Percentiles rank a stretch among this genome's conserved stretches.
phyloP scores from a whole-genome alignment of 1,139 yeast genomes.

The Scheffersomyces quercinus region DNA sequence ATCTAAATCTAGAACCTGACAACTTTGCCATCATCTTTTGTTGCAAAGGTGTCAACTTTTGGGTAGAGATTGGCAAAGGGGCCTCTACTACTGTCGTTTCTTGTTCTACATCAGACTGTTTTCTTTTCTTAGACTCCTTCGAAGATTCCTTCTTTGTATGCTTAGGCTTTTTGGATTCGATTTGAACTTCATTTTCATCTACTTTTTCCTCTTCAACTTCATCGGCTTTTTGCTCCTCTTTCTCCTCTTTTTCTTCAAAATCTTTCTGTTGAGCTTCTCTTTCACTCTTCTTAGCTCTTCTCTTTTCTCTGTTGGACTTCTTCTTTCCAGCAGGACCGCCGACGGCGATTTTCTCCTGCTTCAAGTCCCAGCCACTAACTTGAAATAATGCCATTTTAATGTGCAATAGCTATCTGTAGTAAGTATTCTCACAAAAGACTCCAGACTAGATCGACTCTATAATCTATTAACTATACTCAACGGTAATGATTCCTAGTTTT shows the following conservation, averaged over 20 bases:
- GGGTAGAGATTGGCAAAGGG: conserved; percentile 22
- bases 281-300: conserved; percentile 29
- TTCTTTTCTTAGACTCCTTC: conserved; percentile 4
- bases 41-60: conserved; percentile 82
- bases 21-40: conserved; percentile 94
- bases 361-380: conserved; percentile 81
- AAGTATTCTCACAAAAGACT: no score
- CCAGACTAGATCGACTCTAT: no score
- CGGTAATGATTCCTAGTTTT: no score
- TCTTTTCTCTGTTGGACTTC: conserved; percentile 31
- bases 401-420: not conserved
- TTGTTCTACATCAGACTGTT: not conserved
- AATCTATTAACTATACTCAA: no score
- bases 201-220: conserved; percentile 14
- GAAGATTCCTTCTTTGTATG: conserved; percentile 9
- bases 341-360: conserved; percentile 51
- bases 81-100: conserved; percentile 6
- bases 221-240: conserved; percentile 7
- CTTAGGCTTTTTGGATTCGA: conserved; percentile 5
- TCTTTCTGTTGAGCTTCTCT: conserved; percentile 25
- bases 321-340: conserved; percentile 38
- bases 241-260: conserved; percentile 10
- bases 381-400: conserved; percentile 66
- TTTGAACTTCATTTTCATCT: conserved; percentile 8
- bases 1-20: conserved; percentile 92